A percentile compares a stretch with the other conserved stretches of the same genome.
phyloP scores from a whole-genome alignment of 768 basidiomycete genomes.

The Serendipita sp. region DNA sequence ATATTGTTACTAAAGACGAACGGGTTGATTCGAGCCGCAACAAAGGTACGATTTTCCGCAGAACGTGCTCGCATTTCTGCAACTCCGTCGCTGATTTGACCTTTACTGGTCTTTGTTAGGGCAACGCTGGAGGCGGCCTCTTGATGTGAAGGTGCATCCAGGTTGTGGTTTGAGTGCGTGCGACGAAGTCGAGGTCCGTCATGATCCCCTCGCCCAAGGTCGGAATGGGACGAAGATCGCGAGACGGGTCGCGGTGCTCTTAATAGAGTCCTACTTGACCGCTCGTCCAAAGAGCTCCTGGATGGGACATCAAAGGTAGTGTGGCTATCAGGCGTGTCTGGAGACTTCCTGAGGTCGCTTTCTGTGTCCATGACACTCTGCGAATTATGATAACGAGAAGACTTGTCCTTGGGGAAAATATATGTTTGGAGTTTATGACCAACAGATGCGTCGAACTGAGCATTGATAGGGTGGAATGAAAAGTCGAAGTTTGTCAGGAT shows the following conservation, averaged over 20 bases:
- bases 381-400: neutral
- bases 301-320: neutral
- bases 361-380: neutral
- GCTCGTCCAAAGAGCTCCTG: neutral
- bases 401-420: conserved; percentile 25
- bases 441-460: conserved; percentile 72
- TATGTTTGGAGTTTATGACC: conserved; percentile 77
- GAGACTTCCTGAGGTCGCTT: neutral
- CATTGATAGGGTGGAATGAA: conserved; percentile 66
- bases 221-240: conserved; percentile 2
- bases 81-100: neutral
- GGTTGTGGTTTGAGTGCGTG: neutral
- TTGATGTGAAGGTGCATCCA: neutral
- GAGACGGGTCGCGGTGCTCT: neutral
- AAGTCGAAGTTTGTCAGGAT: conserved; percentile 74
- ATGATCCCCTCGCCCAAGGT: neutral
- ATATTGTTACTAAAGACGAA: neutral
- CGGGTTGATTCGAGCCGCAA: neutral
- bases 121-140: neutral
- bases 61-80: conserved; percentile 2
- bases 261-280: neutral
- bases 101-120: neutral
- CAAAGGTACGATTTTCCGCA: conserved; percentile 2
- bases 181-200: neutral
- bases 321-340: neutral